These are phyloP conservation scores for Posidonia australis DNA, from an alignment of 106 monocot species.

Conservation along the genomic window DNA sequence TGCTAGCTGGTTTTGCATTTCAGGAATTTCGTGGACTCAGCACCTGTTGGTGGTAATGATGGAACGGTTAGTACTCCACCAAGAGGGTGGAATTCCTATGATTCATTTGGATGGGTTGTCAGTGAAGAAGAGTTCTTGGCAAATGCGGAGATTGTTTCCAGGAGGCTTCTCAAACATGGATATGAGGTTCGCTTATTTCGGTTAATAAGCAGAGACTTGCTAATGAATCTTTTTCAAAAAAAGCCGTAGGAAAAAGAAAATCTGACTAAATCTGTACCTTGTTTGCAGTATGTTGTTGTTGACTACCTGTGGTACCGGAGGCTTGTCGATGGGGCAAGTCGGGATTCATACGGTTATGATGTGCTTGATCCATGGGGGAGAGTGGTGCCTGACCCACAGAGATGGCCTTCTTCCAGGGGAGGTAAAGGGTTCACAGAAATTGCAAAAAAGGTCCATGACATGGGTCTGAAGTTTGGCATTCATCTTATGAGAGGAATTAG, in stretches of 20 bases:
- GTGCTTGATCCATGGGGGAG: constrained; percentile 73
- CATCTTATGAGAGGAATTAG: constrained; percentile 96
- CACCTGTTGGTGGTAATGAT: not conserved
- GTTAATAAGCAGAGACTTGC: not conserved
- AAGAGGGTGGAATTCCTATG: constrained; percentile 97
- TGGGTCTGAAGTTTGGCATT: constrained; percentile 95
- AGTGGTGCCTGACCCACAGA: constrained; percentile 57
- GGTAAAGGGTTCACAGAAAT: constrained; percentile 60
- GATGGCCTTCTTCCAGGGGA: constrained; percentile 70
- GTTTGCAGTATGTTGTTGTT: constrained; percentile 72
- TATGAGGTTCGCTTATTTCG: constrained; percentile 52
- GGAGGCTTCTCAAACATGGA: constrained; percentile 45
- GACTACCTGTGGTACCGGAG: constrained; percentile 93
- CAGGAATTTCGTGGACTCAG: not conserved
- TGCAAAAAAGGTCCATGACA: constrained; percentile 58
- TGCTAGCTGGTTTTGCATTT: not conserved
- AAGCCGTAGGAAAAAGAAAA: not conserved
- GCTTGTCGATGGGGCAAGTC: constrained; percentile 27
- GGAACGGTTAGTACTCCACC: constrained; percentile 36
- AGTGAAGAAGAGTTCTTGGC: constrained; percentile 54
- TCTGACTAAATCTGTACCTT: not conserved
- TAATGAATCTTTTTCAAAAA: too few relatives aligned
- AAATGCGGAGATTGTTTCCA: constrained; percentile 61
- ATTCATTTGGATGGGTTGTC: constrained; percentile 85
- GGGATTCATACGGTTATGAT: constrained; percentile 67